These are phyloP conservation scores for Geotrichum cucujoidarum DNA, from an alignment of 1,139 yeast genomes.

Conservation along the genomic window DNA sequence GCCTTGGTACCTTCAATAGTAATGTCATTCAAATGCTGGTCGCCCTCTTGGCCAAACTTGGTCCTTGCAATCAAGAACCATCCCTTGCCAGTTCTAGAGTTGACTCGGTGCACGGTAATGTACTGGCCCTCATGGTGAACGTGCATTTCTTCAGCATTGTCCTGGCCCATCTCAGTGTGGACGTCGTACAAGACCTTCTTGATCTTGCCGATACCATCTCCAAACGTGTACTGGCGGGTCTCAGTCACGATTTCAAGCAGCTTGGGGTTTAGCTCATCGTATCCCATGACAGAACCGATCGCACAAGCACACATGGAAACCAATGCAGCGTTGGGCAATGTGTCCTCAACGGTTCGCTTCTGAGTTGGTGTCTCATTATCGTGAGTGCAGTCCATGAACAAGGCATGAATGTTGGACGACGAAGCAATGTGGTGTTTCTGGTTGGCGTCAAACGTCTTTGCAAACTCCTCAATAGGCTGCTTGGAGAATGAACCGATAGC, in stretches of 20 bases:
- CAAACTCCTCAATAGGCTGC: constrained; percentile 29
- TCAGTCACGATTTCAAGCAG: constrained; percentile 81
- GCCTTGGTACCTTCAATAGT: constrained; percentile 63
- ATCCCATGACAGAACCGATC: constrained; percentile 91
- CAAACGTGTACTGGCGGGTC: constrained; percentile 55
- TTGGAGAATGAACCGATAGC: constrained; percentile 79
- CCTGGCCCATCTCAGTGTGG: constrained; percentile 62
- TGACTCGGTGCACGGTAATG: constrained; percentile 83
- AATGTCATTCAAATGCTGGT: constrained; percentile 49
- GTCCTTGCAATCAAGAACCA: constrained; percentile 86
- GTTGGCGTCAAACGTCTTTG: constrained; percentile 19
- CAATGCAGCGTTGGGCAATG: constrained; percentile 89
- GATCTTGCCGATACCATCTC: constrained; percentile 67
- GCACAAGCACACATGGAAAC: constrained; percentile 93
- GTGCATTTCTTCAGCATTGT: constrained; percentile 82
- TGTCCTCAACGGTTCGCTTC: constrained; percentile 88
- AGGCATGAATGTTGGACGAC: constrained; percentile 76
- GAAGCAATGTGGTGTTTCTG: constrained; percentile 45
- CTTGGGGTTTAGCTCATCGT: constrained; percentile 84
- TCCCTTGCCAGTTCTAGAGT: constrained; percentile 80
- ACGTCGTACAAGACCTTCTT: constrained; percentile 56
- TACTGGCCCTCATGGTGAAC: constrained; percentile 92
- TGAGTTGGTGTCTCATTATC: constrained; percentile 88
- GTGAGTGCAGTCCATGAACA: constrained; percentile 97
- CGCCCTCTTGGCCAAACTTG: constrained; percentile 49